Evolutionary conservation across 768 basidiomycete genomes (phyloP), one percentile per base, ranked within the genome.

Genomic region (Russula sp.): DNA sequence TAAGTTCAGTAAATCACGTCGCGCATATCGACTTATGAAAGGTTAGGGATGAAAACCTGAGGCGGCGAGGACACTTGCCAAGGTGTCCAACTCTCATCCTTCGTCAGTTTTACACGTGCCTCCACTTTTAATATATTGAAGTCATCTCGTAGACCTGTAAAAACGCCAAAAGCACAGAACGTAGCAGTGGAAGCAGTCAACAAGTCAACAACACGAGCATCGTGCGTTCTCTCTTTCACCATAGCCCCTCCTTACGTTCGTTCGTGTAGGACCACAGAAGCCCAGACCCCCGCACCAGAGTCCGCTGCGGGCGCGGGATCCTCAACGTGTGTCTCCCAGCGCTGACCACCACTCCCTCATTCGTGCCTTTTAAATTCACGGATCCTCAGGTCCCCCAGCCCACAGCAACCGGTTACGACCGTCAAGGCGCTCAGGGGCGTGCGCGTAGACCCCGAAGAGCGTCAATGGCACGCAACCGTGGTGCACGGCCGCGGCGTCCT

Each of bases 401-500:
- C 61, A 3, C 39, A 44, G 31, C 53, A 16, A 7, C 47, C 11
- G 34, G 45, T 55, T 10, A 61, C 45, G 10, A 34, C 49, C 1
- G 42, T 57, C 14, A 51, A 53, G 47, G 37, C 63, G 1, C 62
- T 66, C 27, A 63, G 55, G 27, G 44, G 45, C 34, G 64, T 65
- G 13, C 53, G 32, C 53, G 34, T 58, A 34, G 31, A 67, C 22
- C 57, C 66, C 6, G 53, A 76, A 31, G 80, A 81, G 59, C 69
- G 72, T n/a, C 70, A 75, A 52, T 72, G 73, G 56, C 81, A 87
- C 9, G 77, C 86, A 27, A 79, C 79, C 35, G 72, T 87, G 55
- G 75, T 88, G 9, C 84, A 84, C 68, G 88, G 88, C 0, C 85
- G 88, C 34, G 76, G 80, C 35, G 64, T 85, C 63, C 77, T 82